Conservation (phyloP, 176 grass and related monocot genomes). For the Hsuehochloa calcarea region DNA sequence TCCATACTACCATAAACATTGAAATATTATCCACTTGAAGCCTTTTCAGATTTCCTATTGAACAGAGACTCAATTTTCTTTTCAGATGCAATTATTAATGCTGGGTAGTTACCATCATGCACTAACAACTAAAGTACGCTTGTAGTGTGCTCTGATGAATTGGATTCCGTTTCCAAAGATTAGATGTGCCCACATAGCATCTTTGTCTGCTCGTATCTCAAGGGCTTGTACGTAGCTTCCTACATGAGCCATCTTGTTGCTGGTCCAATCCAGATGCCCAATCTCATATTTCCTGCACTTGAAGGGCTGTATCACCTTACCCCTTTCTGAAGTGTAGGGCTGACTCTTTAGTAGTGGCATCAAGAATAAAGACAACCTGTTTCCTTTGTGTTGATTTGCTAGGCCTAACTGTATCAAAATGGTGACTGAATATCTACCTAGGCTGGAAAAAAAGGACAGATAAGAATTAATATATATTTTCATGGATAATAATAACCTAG, state of each 20-base stretch:
- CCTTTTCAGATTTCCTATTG: slow-evolving; percentile 35
- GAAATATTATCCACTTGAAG: slow-evolving; percentile 38
- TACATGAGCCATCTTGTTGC: not conserved
- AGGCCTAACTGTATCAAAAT: slow-evolving; percentile 21
- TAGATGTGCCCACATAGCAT: slow-evolving; percentile 35
- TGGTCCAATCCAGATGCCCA: slow-evolving; percentile 17
- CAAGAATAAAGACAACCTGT: slow-evolving; percentile 17
- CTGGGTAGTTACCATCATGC: slow-evolving; percentile 38
- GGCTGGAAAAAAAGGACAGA: not conserved
- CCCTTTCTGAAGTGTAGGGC: slow-evolving; percentile 19
- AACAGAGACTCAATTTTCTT: slow-evolving; percentile 37
- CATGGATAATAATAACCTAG: slow-evolving; percentile 13
- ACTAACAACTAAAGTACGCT: slow-evolving; percentile 32
- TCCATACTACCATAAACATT: slow-evolving; percentile 29
- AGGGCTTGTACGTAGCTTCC: not conserved
- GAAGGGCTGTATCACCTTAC: slow-evolving; percentile 26
- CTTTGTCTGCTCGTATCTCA: slow-evolving; percentile 29
- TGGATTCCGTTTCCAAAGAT: slow-evolving; percentile 37
- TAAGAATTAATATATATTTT: slow-evolving; percentile 7
- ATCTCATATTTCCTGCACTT: slow-evolving; percentile 23
- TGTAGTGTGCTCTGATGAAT: slow-evolving; percentile 28
- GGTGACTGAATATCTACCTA: slow-evolving; percentile 21
- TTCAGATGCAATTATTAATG: slow-evolving; percentile 55
- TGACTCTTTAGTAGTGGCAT: slow-evolving; percentile 24
- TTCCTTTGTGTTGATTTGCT: slow-evolving; percentile 28